Evolutionary conservation across 1,284 basidiomycete species (phyloP).

Genomic region (Porodaedalea pini): DNA sequence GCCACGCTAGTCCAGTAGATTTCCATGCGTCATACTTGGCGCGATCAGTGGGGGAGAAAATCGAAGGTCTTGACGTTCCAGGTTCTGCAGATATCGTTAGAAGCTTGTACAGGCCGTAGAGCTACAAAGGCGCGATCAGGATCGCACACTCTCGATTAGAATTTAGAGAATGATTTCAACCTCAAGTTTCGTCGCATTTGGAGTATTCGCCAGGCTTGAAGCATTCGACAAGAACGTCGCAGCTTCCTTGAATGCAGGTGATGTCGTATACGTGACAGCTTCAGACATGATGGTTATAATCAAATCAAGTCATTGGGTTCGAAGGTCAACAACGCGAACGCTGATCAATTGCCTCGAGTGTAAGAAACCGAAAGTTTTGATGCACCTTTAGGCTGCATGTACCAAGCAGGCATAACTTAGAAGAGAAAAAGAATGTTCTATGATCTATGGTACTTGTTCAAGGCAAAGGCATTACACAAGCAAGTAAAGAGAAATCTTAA

Average conservation of each 20-base stretch:
- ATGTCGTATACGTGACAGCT: slow-evolving; percentile 25
- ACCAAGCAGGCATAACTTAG: too few species aligned
- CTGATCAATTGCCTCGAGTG: too few species aligned
- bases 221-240: slow-evolving; percentile 61
- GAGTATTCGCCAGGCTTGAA: slow-evolving; percentile 47
- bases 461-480: slow-evolving; percentile 23
- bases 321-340: too few species aligned
- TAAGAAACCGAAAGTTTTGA: too few species aligned
- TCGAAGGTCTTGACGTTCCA: slow-evolving; percentile 61
- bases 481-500: slow-evolving; percentile 36
- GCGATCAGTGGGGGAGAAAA: slow-evolving; percentile 76
- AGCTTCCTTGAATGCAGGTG: slow-evolving; percentile 55
- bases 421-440: slow-evolving; percentile 2
- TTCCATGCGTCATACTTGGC: slow-evolving; percentile 91
- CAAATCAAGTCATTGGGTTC: background rate
- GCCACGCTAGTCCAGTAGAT: slow-evolving; percentile 48
- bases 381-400: too few species aligned
- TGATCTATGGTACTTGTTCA: slow-evolving; percentile 6
- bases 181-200: slow-evolving; percentile 69
- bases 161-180: slow-evolving; percentile 39
- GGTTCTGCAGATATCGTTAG: slow-evolving; percentile 59
- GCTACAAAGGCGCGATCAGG: slow-evolving; percentile 41
- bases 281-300: background rate
- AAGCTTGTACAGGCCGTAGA: slow-evolving; percentile 86
- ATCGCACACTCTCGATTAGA: slow-evolving; percentile 15